These are phyloP conservation scores for Claviceps sp. DNA, from an alignment of 2,329 filamentous ascomycete genomes.

Conservation along the genomic window DNA sequence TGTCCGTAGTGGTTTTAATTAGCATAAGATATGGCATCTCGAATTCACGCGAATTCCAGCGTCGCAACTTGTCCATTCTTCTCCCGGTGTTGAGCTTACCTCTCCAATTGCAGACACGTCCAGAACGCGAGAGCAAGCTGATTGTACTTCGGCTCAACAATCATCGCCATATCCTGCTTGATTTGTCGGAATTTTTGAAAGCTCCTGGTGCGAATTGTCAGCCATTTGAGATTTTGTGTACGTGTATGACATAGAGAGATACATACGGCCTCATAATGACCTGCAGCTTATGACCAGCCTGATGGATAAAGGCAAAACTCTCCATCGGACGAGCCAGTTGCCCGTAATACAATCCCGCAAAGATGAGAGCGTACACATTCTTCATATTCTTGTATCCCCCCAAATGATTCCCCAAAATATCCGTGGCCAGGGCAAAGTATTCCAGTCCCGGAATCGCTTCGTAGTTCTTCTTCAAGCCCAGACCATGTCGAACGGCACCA, in stretches of 20 bases:
- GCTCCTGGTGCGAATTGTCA: constrained; percentile 23
- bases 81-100: constrained; percentile 30
- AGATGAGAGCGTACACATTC: constrained; percentile 71
- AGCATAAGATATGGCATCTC: neutral
- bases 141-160: constrained; percentile 37
- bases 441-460: constrained; percentile 81
- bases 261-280: constrained; percentile 64
- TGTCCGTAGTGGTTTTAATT: constrained; percentile 17
- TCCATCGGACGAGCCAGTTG: constrained; percentile 79
- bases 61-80: neutral
- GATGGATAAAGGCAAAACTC: constrained; percentile 53
- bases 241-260: neutral
- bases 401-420: constrained; percentile 71
- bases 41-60: neutral
- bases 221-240: neutral
- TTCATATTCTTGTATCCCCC: constrained; percentile 69
- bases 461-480: constrained; percentile 44
- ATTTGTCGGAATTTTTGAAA: constrained; percentile 33
- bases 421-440: constrained; percentile 76
- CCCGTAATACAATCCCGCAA: constrained; percentile 79
- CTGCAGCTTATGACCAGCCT: constrained; percentile 45
- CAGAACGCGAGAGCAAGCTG: constrained; percentile 69
- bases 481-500: constrained; percentile 14
- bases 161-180: constrained; percentile 22
- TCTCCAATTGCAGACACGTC: constrained; percentile 89